These are phyloP conservation scores for Sugiyamaella novakii DNA, from an alignment of 1,139 yeast genomes.

Conservation along the genomic window DNA sequence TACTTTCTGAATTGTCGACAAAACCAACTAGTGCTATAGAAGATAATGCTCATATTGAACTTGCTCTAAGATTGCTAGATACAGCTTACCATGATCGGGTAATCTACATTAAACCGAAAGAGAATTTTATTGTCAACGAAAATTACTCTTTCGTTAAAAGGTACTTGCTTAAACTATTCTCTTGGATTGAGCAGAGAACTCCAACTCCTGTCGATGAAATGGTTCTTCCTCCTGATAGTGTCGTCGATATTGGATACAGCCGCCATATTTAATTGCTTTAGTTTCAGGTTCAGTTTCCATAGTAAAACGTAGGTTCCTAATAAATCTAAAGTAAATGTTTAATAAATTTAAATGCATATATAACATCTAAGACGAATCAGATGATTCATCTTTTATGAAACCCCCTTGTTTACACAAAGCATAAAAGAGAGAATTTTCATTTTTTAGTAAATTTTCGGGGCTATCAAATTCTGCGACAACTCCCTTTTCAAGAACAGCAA, in stretches of 20 bases:
- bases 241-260: conserved; percentile 20
- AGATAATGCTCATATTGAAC: neutral
- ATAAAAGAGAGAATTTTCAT: conserved; percentile 53
- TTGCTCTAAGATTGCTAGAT: neutral
- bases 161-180: conserved; percentile 7
- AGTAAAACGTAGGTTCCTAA: too few relatives aligned
- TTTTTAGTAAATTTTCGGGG: conserved; percentile 53
- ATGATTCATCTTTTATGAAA: conserved; percentile 27
- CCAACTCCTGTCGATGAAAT: conserved; percentile 14
- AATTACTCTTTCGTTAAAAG: conserved; percentile 13
- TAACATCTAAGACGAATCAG: conserved; percentile 9
- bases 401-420: conserved; percentile 70
- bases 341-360: conserved; percentile 4
- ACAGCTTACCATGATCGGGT: conserved; percentile 21
- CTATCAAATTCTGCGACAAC: conserved; percentile 68
- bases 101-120: conserved; percentile 19
- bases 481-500: conserved; percentile 70
- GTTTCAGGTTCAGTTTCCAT: too few relatives aligned
- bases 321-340: too few relatives aligned
- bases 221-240: conserved; percentile 12
- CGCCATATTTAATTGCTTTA: conserved; percentile 13
- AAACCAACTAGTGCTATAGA: neutral
- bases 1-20: neutral
- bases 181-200: conserved; percentile 15
- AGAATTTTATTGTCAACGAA: conserved; percentile 6